Evolutionary conservation across 2,329 filamentous ascomycete genomes (phyloP).

Genomic region (Lachnellula cervina): DNA sequence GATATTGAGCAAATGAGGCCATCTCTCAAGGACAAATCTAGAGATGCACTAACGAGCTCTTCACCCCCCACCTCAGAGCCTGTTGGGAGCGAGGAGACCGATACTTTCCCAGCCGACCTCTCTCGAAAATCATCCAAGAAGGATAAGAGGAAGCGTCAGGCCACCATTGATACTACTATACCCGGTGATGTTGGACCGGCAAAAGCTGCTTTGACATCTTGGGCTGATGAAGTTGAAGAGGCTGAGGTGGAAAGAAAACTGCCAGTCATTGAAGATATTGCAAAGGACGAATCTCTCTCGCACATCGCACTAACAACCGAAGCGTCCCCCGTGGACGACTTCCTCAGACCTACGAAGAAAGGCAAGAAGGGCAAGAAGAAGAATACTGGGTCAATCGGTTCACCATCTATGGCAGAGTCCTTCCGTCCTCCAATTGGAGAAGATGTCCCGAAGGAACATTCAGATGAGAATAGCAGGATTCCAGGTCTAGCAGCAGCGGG

Average conservation of each 20-base stretch:
- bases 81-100: conserved; percentile 3
- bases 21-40: neutral
- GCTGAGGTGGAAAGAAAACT: conserved; percentile 24
- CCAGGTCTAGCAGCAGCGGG: conserved; percentile 11
- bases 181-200: conserved; percentile 7
- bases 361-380: conserved; percentile 37
- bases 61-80: neutral
- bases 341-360: conserved; percentile 31
- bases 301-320: conserved; percentile 27
- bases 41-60: neutral
- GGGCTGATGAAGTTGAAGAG: conserved; percentile 30
- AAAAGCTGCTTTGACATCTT: conserved; percentile 20
- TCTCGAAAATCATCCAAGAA: conserved; percentile 24
- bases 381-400: conserved; percentile 10
- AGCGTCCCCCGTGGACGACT: conserved; percentile 20
- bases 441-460: conserved; percentile 4
- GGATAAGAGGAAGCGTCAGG: conserved; percentile 31
- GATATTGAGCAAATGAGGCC: conserved; percentile 1
- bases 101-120: conserved; percentile 5
- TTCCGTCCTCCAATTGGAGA: conserved; percentile 6
- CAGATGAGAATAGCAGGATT: conserved; percentile 24
- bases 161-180: conserved; percentile 13
- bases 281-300: conserved; percentile 28
- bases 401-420: conserved; percentile 3
- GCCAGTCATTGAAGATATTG: conserved; percentile 28